Evolutionary conservation across 2,329 filamentous ascomycete species (phyloP).

Genomic region (Metarhizium rileyi): DNA sequence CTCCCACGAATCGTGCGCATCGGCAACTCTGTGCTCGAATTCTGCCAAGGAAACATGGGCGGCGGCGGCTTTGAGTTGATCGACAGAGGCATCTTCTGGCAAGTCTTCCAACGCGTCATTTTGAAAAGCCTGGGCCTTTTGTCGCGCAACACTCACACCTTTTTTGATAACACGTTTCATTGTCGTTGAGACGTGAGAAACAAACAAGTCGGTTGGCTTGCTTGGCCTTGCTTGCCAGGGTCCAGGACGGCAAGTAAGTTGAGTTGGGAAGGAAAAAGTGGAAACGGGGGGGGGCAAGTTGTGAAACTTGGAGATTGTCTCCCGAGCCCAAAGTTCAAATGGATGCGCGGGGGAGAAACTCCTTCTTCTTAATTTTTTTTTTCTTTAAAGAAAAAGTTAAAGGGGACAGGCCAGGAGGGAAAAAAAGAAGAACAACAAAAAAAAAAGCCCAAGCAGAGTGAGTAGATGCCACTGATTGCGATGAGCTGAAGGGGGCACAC

Average conservation of each 20-base stretch:
- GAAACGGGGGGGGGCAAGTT: too few relatives aligned
- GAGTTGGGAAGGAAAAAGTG: too few relatives aligned
- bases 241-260: background rate
- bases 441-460: background rate
- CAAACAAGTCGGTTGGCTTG: background rate
- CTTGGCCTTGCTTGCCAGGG: background rate
- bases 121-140: conserved; percentile 24
- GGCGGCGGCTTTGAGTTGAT: conserved; percentile 26
- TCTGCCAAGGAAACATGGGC: conserved; percentile 30
- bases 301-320: too few relatives aligned
- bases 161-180: conserved; percentile 15
- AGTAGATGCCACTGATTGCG: background rate
- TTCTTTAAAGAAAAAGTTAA: too few relatives aligned
- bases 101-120: conserved; percentile 26
- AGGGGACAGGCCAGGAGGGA: background rate
- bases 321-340: too few relatives aligned
- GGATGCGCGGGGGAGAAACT: too few relatives aligned
- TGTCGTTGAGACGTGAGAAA: conserved; percentile 6
- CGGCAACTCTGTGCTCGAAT: conserved; percentile 41
- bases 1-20: conserved; percentile 49
- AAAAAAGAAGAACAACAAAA: background rate
- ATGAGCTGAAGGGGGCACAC: too few relatives aligned
- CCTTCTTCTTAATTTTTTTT: too few relatives aligned
- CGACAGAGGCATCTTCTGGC: conserved; percentile 23
- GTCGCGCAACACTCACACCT: conserved; percentile 21